Evolutionary conservation across 768 basidiomycete species (phyloP), one percentile per base, ranked within the genome.

Genomic region (Lyophyllum semitale): DNA sequence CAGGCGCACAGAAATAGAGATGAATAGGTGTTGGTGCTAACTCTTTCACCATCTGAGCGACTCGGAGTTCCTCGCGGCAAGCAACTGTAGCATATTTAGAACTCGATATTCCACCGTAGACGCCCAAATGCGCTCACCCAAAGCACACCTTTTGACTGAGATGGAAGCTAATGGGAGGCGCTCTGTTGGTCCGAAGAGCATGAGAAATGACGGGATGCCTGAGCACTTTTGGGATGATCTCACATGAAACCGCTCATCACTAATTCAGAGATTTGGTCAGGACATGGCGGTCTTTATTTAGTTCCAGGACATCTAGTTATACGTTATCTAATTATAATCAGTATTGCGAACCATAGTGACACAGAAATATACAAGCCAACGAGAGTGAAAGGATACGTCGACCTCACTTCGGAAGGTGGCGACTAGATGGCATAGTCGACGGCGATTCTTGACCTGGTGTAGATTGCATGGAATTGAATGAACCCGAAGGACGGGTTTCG

Each of bases 31-130:
- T 78, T 2, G 81, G 80, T 13, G 76, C 61, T 27, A 71, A 46
- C 51, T 68, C 65, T 30, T 61, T 48, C 41, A 83, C 74, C 2
- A 78, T 76, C 17, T 62, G 55, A 52, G 67, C 70, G 22, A n/a
- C n/a, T n/a, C n/a, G n/a, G n/a, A 82, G 67, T 25, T 77, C 71
- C 54, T 81, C 79, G 50, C 73, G 74, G 25, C 68, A 83, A 43
- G 76, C 78, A n/a, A 82, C 77, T 61, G 73, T 68, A 8, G 70
- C 72, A 22, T 49, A 26, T 1, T 13, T 42, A 44, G 22, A 12
- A 17, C 20, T 23, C 20, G 78, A 79, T 60, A 82, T 80, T 12
- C 78, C 78, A 59, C 81, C 79, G 52, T 75, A 80, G 12, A 82
- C 76, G 18, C 79, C 79, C 25, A n/a, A n/a, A n/a, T n/a, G n/a